phyloP scores from a whole-genome alignment of 768 basidiomycete genomes.

The Gymnopilus dilepis region DNA sequence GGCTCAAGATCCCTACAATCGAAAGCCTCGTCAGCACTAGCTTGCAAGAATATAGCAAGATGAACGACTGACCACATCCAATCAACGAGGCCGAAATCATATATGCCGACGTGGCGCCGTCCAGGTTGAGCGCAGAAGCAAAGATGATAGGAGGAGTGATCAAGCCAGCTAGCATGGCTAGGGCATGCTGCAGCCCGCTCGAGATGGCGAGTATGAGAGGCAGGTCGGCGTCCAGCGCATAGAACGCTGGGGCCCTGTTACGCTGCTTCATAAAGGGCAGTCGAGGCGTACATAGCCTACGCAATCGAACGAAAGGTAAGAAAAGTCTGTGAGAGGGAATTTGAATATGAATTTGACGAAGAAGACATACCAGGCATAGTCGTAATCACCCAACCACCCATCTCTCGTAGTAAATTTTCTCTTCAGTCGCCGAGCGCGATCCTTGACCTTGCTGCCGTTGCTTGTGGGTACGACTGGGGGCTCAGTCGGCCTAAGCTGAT shows the following conservation, averaged over 20 bases:
- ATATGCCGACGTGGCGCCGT: constrained; percentile 65
- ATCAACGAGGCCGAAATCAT: constrained; percentile 85
- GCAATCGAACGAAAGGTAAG: not conserved
- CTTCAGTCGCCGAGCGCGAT: constrained; percentile 27
- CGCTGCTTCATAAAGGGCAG: constrained; percentile 59
- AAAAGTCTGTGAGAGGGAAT: not conserved
- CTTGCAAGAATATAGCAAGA: not conserved
- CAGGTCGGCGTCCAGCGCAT: constrained; percentile 71
- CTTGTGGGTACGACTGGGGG: constrained; percentile 14
- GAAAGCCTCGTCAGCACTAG: not conserved
- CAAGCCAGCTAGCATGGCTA: constrained; percentile 83
- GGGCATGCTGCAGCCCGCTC: constrained; percentile 75
- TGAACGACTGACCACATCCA: constrained; percentile 62
- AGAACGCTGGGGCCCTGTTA: constrained; percentile 67
- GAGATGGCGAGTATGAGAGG: constrained; percentile 76
- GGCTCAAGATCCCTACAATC: constrained; percentile 67
- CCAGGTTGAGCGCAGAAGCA: constrained; percentile 64
- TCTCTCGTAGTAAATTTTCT: constrained; percentile 48
- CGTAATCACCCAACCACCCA: constrained; percentile 87
- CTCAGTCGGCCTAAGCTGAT: constrained; percentile 18
- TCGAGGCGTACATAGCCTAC: constrained; percentile 66
- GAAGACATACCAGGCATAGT: constrained; percentile 61
- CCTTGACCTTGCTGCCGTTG: constrained; percentile 16
- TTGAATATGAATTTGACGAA: not conserved
- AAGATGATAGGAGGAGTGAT: constrained; percentile 88